Evolutionary conservation across 208 protist species (phyloP).

Genomic region (Acanthamoeba sp.): DNA sequence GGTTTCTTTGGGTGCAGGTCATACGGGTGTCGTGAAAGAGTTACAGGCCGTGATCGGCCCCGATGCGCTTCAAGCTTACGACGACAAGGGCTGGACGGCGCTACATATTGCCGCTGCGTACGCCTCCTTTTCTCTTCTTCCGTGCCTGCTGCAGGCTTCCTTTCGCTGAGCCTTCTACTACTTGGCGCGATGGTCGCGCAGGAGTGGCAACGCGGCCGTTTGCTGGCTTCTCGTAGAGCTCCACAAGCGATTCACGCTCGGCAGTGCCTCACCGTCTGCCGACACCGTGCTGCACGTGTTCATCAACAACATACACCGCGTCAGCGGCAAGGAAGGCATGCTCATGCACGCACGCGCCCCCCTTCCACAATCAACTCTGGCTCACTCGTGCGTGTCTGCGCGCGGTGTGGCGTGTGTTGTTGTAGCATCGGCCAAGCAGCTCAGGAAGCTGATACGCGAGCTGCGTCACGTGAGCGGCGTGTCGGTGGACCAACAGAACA

Average conservation of each 20-base stretch:
- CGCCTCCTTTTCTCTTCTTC: background rate
- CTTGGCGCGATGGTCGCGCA: background rate
- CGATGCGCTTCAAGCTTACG: background rate
- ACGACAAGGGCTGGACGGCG: constrained; percentile 17
- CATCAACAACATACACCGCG: background rate
- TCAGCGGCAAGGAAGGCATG: constrained; percentile 5
- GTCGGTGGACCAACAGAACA: background rate
- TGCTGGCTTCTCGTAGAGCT: background rate
- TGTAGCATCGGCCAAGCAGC: background rate
- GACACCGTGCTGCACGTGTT: background rate
- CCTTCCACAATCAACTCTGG: no score
- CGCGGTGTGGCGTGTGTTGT: no score
- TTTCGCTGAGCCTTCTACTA: no score
- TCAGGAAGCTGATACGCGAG: background rate
- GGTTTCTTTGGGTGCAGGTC: background rate
- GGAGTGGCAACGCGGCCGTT: background rate
- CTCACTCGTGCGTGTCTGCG: no score
- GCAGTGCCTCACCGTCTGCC: background rate
- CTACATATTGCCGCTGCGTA: background rate
- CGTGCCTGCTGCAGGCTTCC: no score
- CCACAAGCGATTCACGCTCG: background rate
- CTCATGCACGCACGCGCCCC: background rate
- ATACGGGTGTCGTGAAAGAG: background rate
- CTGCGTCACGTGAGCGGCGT: background rate
- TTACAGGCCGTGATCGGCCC: background rate